Evolutionary conservation across 2,329 filamentous ascomycete species (phyloP).

Genomic region (Penicillium palitans): DNA sequence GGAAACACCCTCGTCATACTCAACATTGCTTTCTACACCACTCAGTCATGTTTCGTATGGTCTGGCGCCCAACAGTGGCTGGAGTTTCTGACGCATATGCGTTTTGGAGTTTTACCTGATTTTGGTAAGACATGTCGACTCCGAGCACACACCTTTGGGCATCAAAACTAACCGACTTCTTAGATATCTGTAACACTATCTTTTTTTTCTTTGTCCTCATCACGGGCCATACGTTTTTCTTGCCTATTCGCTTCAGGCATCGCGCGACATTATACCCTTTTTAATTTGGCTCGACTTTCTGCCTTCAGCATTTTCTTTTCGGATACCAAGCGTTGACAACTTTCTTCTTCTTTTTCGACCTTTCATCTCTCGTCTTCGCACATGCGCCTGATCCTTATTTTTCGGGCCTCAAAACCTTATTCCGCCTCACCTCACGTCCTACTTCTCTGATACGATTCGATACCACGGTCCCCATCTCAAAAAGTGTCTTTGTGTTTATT

Average conservation of each 20-base stretch:
- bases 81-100: slow-evolving; percentile 30
- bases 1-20: slow-evolving; percentile 21
- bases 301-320: slow-evolving; percentile 27
- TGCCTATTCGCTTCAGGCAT: slow-evolving; percentile 21
- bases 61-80: slow-evolving; percentile 28
- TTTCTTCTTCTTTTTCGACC: slow-evolving; percentile 7
- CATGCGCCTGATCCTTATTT: slow-evolving; percentile 12
- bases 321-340: slow-evolving; percentile 29
- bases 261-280: slow-evolving; percentile 33
- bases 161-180: slow-evolving; percentile 22
- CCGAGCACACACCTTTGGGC: slow-evolving; percentile 21
- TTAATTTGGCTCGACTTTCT: slow-evolving; percentile 24
- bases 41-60: slow-evolving; percentile 17
- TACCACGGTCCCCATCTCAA: slow-evolving; percentile 14
- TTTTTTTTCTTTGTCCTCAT: slow-evolving; percentile 8
- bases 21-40: slow-evolving; percentile 25
- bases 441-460: slow-evolving; percentile 16
- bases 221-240: slow-evolving; percentile 21
- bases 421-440: slow-evolving; percentile 9
- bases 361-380: slow-evolving; percentile 15
- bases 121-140: slow-evolving; percentile 28
- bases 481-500: slow-evolving; percentile 28
- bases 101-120: slow-evolving; percentile 27
- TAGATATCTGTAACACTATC: slow-evolving; percentile 37
- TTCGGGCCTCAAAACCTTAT: slow-evolving; percentile 16